Conservation (phyloP, 2,329 filamentous ascomycete genomes). For the Cladosporium sp. region DNA sequence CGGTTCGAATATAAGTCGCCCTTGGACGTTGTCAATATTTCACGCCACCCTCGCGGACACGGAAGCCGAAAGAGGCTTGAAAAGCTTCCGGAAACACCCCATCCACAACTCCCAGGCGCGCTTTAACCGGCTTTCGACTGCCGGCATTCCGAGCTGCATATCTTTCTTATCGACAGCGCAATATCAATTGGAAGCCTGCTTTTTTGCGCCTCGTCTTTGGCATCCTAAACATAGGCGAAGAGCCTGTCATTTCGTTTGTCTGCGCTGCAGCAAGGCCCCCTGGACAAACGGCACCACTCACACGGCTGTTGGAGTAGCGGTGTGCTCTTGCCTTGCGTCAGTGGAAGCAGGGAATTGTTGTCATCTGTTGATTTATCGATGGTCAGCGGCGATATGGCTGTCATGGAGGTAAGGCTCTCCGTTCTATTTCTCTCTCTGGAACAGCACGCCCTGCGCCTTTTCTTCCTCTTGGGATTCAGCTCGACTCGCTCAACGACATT, state of each 20-base stretch:
- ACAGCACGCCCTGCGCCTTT: neutral
- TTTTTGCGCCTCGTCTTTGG: conserved; percentile 11
- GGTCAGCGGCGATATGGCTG: conserved; percentile 12
- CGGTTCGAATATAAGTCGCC: neutral
- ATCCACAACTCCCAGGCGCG: conserved; percentile 1
- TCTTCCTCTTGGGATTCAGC: too few species aligned
- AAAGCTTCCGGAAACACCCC: conserved; percentile 8
- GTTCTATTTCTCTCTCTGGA: neutral
- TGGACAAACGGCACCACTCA: conserved; percentile 9
- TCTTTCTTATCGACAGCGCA: conserved; percentile 11
- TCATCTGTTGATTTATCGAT: neutral
- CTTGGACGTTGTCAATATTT: neutral
- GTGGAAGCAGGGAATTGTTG: conserved; percentile 6
- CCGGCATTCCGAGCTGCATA: conserved; percentile 8
- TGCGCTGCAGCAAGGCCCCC: conserved; percentile 7
- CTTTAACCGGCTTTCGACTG: conserved; percentile 7
- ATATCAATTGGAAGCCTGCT: conserved; percentile 10
- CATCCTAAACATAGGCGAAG: neutral
- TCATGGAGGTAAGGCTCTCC: conserved; percentile 18
- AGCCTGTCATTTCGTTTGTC: conserved; percentile 12
- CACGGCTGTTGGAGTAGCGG: conserved; percentile 9
- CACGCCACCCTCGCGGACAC: conserved; percentile 9
- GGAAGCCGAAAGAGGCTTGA: conserved; percentile 10
- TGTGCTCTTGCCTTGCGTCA: conserved; percentile 12
- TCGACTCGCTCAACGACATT: conserved; percentile 3